Evolutionary conservation across 2,329 filamentous ascomycete species (phyloP).

Genomic region (Emergomyces orientalis): DNA sequence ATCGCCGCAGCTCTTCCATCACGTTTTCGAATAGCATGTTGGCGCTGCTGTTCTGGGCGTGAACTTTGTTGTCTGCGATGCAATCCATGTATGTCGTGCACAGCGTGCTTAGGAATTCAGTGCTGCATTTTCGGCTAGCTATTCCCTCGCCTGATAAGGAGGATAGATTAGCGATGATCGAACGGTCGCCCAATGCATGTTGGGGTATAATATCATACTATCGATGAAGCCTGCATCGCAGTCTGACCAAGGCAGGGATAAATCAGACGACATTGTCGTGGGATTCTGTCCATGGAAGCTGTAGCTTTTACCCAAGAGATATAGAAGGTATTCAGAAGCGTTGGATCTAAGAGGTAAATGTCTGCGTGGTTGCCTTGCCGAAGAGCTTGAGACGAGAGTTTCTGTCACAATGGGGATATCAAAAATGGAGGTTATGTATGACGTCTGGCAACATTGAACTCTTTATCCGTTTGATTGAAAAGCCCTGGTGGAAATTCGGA

Average conservation of each 20-base stretch:
- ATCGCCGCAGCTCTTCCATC: slow-evolving; percentile 6
- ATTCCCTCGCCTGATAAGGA: neutral
- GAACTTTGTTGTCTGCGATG: neutral
- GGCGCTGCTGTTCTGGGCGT: neutral
- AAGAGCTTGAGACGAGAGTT: neutral
- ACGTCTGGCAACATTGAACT: neutral
- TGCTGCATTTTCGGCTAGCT: slow-evolving; percentile 11
- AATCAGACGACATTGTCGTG: neutral
- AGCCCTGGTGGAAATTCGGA: neutral
- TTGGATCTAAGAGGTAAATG: neutral
- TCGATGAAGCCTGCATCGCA: slow-evolving; percentile 9
- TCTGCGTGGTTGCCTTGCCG: neutral
- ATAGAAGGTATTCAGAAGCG: neutral
- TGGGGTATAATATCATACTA: neutral
- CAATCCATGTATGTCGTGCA: slow-evolving; percentile 8
- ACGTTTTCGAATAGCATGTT: neutral
- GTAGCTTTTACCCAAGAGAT: neutral
- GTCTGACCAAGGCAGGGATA: slow-evolving; percentile 8
- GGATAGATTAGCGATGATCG: neutral
- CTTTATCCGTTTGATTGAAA: neutral
- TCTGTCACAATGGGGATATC: neutral
- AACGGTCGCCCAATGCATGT: neutral
- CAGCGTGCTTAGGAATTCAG: slow-evolving; percentile 9
- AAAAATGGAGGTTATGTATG: neutral
- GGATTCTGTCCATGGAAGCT: neutral